These are phyloP conservation scores for Venturiaceae sp. DNA, from an alignment of 2,329 filamentous ascomycete genomes.

Conservation along the genomic window DNA sequence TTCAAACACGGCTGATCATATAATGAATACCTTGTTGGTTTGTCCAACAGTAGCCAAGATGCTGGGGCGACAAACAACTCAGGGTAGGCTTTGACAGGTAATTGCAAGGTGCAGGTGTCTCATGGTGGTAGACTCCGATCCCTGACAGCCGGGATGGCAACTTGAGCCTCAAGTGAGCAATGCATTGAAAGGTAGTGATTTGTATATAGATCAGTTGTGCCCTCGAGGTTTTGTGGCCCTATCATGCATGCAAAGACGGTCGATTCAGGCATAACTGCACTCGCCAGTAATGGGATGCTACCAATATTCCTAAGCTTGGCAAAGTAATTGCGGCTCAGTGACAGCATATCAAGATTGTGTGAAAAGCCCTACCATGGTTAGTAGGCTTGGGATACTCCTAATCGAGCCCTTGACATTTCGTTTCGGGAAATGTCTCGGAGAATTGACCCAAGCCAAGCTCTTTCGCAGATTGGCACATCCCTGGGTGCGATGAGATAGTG, in stretches of 20 bases:
- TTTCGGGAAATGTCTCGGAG: neutral
- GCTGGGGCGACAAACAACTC: neutral
- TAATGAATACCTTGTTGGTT: too few species aligned
- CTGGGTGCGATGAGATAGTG: neutral
- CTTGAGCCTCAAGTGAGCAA: neutral
- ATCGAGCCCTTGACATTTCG: neutral
- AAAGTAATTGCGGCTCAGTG: too few species aligned
- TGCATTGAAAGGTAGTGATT: neutral
- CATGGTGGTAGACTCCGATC: neutral
- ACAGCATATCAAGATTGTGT: too few species aligned
- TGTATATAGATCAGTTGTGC: neutral
- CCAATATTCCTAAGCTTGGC: too few species aligned
- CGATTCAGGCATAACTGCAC: neutral
- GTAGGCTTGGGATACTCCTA: too few species aligned
- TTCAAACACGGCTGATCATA: neutral
- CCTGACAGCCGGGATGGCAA: neutral
- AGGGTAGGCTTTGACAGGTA: neutral
- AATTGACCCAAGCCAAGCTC: neutral
- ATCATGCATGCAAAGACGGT: neutral
- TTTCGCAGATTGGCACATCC: neutral
- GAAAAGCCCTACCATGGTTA: too few species aligned
- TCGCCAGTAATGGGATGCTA: neutral
- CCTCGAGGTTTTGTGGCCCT: neutral
- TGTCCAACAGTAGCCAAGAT: neutral
- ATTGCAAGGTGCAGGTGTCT: too few species aligned